Conservation (phyloP, 495 filamentous ascomycete species). For the Collariella sp. region DNA sequence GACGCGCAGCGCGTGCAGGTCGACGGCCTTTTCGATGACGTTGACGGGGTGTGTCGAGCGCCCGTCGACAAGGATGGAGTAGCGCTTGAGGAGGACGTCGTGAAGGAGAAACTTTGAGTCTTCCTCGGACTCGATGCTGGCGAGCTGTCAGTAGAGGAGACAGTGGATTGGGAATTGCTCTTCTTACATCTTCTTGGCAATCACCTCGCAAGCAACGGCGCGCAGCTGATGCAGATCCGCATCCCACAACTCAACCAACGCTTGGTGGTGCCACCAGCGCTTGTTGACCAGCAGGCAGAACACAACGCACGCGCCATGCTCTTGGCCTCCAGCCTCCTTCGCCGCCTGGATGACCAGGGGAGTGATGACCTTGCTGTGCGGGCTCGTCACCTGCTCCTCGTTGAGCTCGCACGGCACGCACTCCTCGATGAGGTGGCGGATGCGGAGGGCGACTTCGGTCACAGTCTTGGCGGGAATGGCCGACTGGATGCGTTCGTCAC, state of each 20-base stretch:
- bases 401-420: constrained; percentile 83
- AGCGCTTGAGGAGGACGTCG: constrained; percentile 80
- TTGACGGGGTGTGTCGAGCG: constrained; percentile 68
- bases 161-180: too few species aligned
- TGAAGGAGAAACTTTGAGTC: constrained; percentile 69
- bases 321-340: constrained; percentile 65
- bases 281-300: constrained; percentile 83
- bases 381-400: constrained; percentile 55
- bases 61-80: constrained; percentile 67
- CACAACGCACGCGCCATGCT: constrained; percentile 65
- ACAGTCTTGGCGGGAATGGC: constrained; percentile 63
- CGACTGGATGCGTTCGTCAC: constrained; percentile 44
- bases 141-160: background rate
- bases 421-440: constrained; percentile 87
- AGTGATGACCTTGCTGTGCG: constrained; percentile 82
- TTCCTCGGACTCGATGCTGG: constrained; percentile 71
- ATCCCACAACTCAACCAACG: constrained; percentile 79
- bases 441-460: constrained; percentile 75
- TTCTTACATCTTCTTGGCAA: constrained; percentile 75
- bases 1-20: constrained; percentile 78
- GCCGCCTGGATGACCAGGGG: constrained; percentile 67
- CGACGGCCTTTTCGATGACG: constrained; percentile 83
- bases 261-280: constrained; percentile 83
- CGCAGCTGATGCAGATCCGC: constrained; percentile 71
- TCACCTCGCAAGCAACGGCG: constrained; percentile 81